phyloP scores from a whole-genome alignment of 768 basidiomycete species.

The Pisolithus albus region DNA sequence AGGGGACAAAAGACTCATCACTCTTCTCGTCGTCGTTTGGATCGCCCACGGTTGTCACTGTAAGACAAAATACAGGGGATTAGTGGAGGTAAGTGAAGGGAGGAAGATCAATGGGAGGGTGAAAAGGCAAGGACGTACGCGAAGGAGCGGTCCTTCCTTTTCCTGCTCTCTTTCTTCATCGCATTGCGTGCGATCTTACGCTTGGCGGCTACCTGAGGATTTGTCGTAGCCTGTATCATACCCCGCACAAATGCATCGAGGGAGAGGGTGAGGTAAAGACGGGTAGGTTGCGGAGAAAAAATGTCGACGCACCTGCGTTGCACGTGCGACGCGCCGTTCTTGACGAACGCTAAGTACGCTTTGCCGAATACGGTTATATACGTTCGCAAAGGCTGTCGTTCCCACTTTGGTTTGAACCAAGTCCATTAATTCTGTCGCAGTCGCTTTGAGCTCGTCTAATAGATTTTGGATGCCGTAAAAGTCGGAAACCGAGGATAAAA shows the following conservation, averaged over 20 bases:
- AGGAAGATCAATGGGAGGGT: no score
- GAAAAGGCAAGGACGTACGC: constrained; percentile 40
- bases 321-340: constrained; percentile 60
- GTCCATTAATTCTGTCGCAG: constrained; percentile 79
- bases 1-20: not conserved
- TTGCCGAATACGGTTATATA: constrained; percentile 79
- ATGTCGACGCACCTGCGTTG: constrained; percentile 36
- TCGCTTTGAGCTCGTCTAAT: constrained; percentile 74
- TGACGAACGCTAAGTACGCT: constrained; percentile 56
- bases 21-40: constrained; percentile 38
- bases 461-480: not conserved
- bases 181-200: constrained; percentile 64
- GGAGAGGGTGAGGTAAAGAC: no score
- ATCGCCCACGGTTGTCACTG: constrained; percentile 45
- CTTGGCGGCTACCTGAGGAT: constrained; percentile 73
- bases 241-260: no score
- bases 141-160: constrained; percentile 60
- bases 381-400: constrained; percentile 69
- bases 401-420: constrained; percentile 85
- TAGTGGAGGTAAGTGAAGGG: not conserved
- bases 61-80: not conserved
- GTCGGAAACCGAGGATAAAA: not conserved
- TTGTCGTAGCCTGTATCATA: constrained; percentile 43
- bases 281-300: not conserved
- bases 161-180: constrained; percentile 80